phyloP scores from a whole-genome alignment of 163 green algal species.

The Dunaliella salina region DNA sequence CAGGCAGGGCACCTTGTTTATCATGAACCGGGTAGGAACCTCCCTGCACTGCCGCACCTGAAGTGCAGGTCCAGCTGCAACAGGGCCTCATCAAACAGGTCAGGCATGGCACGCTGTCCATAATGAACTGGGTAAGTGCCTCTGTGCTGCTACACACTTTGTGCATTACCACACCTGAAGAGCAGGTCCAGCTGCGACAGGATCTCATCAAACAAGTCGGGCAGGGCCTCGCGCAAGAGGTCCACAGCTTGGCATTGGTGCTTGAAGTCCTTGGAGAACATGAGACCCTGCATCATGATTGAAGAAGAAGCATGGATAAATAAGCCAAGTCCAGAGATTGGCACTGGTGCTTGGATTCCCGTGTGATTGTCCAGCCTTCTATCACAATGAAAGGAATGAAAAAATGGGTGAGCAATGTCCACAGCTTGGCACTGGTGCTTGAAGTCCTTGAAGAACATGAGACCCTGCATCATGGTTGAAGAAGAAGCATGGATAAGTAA shows the following conservation, averaged over 20 bases:
- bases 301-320: too few species aligned
- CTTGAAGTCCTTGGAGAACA: constrained; percentile 73
- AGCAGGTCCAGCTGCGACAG: constrained; percentile 68
- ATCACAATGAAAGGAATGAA: not conserved
- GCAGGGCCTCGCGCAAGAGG: constrained; percentile 28
- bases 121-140: too few species aligned
- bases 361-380: constrained; percentile 18
- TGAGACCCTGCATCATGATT: constrained; percentile 11
- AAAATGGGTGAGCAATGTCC: constrained; percentile 24
- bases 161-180: constrained; percentile 64
- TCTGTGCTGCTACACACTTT: too few species aligned
- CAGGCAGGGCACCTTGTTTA: too few species aligned
- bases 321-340: constrained; percentile 49
- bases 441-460: constrained; percentile 65
- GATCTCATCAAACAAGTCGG: constrained; percentile 45
- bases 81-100: too few species aligned
- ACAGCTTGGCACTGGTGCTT: constrained; percentile 73
- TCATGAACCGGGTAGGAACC: too few species aligned
- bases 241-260: constrained; percentile 71
- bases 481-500: too few species aligned
- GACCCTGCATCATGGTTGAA: constrained; percentile 3
- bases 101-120: too few species aligned
- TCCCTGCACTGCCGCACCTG: too few species aligned
- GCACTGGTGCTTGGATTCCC: constrained; percentile 81
- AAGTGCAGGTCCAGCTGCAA: too few species aligned